Base-by-base conservation (phyloP, 129 eudicot species). In the Chrysanthemum makinoi region DNA sequence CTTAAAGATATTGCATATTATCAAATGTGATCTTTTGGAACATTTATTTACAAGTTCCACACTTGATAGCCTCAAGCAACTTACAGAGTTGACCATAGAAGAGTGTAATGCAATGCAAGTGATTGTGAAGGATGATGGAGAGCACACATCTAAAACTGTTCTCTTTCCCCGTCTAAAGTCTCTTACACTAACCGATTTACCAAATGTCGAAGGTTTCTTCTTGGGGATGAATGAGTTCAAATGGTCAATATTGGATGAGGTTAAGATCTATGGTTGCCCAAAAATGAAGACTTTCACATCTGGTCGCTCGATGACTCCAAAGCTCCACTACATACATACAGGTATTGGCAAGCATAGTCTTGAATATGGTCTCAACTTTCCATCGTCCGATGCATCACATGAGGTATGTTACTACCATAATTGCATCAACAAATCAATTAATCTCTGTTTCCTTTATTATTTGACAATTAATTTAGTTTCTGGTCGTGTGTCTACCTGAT, bases 291-390 rank as follows among this genome's bases (percentile, higher is more conserved):
- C 5, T 5, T 58, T 58, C 15, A 58, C 64, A 58, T 13, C 2
- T 8, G 63, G 63, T 7, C 63, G 24, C 33, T 58, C 33, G 12
- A 18, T 20, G 2, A 18, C 64, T 58, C 64, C 64, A 9, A 58
- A 9, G 35, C 64, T 58, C 35, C 20, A 9, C 30, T 22, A 20
- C 64, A 58, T 58, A 14, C 39, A 58, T 58, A 58, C 63, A 19
- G n/a, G 13, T 2, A 18, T 58, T 2, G 64, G 64, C 30, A 58
- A 8, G 10, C 43, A 58, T 58, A 58, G 35, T 58, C 64, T 58
- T 20, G 64, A 58, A 58, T 58, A 43, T 58, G 64, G 64, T 33
- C 39, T 58, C 33, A 58, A 58, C 15, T 58, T 58, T 58, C n/a
- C 20, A 8, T 19, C 22, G 14, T 19, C 64, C 33, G 18, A n/a